phyloP scores from a whole-genome alignment of 345 rosid genomes.

The Cochlearia excelsa region DNA sequence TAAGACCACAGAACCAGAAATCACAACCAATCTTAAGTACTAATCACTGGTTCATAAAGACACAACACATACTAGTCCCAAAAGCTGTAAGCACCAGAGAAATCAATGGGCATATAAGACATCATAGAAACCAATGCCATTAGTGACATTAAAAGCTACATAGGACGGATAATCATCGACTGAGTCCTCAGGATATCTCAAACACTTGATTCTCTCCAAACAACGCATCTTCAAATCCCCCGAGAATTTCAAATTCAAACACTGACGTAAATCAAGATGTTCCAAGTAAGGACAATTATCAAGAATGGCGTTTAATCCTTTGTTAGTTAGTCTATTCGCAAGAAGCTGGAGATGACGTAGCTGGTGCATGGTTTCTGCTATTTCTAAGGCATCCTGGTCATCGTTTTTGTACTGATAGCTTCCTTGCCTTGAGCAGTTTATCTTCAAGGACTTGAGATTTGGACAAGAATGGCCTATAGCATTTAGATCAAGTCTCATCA shows the following conservation, averaged over 20 bases:
- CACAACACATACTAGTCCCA: too few species aligned
- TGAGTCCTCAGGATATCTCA: constrained; percentile 44
- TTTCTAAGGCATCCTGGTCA: constrained; percentile 47
- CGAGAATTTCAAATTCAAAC: constrained; percentile 41
- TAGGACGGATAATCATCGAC: constrained; percentile 42
- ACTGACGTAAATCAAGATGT: constrained; percentile 60
- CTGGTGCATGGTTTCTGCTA: constrained; percentile 50
- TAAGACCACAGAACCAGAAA: too few species aligned
- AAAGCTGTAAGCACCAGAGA: too few species aligned
- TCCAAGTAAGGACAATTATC: constrained; percentile 52
- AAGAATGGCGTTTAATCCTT: constrained; percentile 56
- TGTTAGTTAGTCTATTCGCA: constrained; percentile 50
- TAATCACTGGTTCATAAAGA: too few species aligned
- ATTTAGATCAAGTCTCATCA: not conserved
- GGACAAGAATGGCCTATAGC: constrained; percentile 23
- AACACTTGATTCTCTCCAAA: constrained; percentile 37
- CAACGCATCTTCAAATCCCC: constrained; percentile 46
- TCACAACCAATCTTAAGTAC: too few species aligned
- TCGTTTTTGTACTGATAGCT: constrained; percentile 4
- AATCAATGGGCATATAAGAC: too few species aligned
- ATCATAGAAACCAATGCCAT: too few species aligned
- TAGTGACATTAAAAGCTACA: not conserved
- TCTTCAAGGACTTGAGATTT: constrained; percentile 17
- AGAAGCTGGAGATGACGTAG: constrained; percentile 51
- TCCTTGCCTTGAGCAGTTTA: constrained; percentile 17